A percentile compares a stretch with the other conserved stretches of the same genome.
Conservation (phyloP, 305 asterid species). For the Fraxinus platypoda region DNA sequence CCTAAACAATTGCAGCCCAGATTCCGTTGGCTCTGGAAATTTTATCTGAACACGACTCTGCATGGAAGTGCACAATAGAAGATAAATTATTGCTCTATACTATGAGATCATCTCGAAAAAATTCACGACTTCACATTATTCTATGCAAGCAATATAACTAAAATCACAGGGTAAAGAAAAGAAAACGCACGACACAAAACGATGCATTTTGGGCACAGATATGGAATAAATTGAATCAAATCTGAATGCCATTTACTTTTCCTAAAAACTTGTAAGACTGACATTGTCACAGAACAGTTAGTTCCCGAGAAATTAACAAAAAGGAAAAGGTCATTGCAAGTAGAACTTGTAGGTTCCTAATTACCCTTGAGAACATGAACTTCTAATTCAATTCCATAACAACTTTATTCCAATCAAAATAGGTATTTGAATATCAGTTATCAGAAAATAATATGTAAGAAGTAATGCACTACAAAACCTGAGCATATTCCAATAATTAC, state of each 20-base stretch:
- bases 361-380: neutral
- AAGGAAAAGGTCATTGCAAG: neutral
- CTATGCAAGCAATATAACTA: neutral
- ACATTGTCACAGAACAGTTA: neutral
- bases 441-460: neutral
- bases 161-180: neutral
- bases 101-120: neutral
- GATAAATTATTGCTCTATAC: neutral
- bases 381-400: neutral
- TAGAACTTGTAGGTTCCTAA: neutral
- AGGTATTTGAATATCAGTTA: neutral
- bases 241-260: neutral
- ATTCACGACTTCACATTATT: neutral
- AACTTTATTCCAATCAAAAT: neutral
- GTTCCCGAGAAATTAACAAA: neutral
- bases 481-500: neutral
- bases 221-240: neutral
- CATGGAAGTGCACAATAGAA: conserved; percentile 21
- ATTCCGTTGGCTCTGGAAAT: conserved; percentile 51
- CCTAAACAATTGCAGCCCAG: conserved; percentile 47
- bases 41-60: conserved; percentile 60
- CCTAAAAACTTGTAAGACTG: neutral
- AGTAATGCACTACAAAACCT: neutral
- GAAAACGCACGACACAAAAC: neutral
- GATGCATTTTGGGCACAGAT: neutral